Evolutionary conservation across 345 rosid genomes (phyloP).

Genomic region (Gossypium herbaceum): DNA sequence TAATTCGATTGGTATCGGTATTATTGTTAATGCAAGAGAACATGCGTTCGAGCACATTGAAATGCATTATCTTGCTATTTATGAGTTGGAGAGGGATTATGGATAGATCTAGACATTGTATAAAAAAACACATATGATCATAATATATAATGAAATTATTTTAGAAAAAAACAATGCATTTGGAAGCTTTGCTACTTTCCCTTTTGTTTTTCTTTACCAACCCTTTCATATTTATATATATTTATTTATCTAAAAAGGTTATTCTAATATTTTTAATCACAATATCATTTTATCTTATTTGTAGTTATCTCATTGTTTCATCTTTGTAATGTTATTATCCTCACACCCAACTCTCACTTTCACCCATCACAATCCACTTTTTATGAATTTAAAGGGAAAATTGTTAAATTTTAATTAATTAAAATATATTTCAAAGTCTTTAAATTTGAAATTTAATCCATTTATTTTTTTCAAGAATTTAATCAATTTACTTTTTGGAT

Average conservation of each 20-base stretch:
- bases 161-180: neutral
- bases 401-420: too few relatives aligned
- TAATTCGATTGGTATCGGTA: fast-evolving
- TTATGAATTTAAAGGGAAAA: too few relatives aligned
- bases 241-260: neutral
- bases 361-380: neutral
- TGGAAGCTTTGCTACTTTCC: neutral
- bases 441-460: too few relatives aligned
- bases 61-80: too few relatives aligned
- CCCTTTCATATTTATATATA: neutral
- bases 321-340: neutral
- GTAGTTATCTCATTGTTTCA: neutral
- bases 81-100: fast-evolving
- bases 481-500: too few relatives aligned
- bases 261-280: neutral
- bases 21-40: too few relatives aligned
- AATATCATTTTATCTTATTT: neutral
- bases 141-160: too few relatives aligned
- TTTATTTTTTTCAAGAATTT: too few relatives aligned
- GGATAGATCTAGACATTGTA: fast-evolving
- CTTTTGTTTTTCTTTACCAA: neutral
- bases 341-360: slow-evolving; percentile 4
- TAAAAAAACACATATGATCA: too few relatives aligned
- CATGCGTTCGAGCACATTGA: fast-evolving
- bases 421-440: too few relatives aligned